phyloP scores from a whole-genome alignment of 2,329 filamentous ascomycete genomes.

The Alternaria conjuncta region DNA sequence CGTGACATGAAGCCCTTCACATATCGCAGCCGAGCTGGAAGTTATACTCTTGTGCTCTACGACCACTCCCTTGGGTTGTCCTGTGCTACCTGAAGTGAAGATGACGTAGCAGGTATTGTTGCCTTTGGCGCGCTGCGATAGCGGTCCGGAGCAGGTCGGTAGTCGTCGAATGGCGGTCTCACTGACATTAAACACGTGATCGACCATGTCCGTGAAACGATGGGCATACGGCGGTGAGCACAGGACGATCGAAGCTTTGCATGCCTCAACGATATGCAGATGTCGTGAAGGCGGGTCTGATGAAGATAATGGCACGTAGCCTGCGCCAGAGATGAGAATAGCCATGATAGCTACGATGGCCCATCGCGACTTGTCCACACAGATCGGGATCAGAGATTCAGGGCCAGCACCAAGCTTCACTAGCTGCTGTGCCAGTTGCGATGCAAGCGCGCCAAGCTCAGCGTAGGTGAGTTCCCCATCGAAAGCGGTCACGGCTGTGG shows the following conservation, averaged over 20 bases:
- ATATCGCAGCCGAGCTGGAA: conserved; percentile 37
- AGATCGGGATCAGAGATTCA: conserved; percentile 43
- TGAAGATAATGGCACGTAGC: conserved; percentile 40
- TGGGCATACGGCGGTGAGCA: conserved; percentile 34
- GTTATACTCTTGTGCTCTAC: conserved; percentile 39
- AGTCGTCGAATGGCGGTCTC: conserved; percentile 24
- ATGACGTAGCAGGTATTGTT: conserved; percentile 37
- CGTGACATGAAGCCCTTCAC: conserved; percentile 35
- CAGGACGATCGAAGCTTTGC: conserved; percentile 34
- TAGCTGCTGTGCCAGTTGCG: conserved; percentile 37
- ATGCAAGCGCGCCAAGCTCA: conserved; percentile 30
- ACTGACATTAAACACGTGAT: conserved; percentile 25
- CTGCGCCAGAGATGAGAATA: conserved; percentile 45
- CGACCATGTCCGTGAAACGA: conserved; percentile 24
- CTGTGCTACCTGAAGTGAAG: conserved; percentile 45
- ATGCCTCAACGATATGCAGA: conserved; percentile 36
- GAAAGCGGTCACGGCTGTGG: conserved; percentile 34
- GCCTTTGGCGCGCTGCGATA: conserved; percentile 23
- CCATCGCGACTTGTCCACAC: conserved; percentile 47
- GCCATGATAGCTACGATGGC: conserved; percentile 47
- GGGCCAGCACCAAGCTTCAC: conserved; percentile 40
- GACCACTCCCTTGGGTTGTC: conserved; percentile 40
- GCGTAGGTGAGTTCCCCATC: conserved; percentile 41
- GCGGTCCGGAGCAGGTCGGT: conserved; percentile 6
- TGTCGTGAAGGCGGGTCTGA: conserved; percentile 35